Evolutionary conservation across 208 protist species (phyloP), one percentile per base, ranked within the genome.

Genomic region (Porcisia hertigi): DNA sequence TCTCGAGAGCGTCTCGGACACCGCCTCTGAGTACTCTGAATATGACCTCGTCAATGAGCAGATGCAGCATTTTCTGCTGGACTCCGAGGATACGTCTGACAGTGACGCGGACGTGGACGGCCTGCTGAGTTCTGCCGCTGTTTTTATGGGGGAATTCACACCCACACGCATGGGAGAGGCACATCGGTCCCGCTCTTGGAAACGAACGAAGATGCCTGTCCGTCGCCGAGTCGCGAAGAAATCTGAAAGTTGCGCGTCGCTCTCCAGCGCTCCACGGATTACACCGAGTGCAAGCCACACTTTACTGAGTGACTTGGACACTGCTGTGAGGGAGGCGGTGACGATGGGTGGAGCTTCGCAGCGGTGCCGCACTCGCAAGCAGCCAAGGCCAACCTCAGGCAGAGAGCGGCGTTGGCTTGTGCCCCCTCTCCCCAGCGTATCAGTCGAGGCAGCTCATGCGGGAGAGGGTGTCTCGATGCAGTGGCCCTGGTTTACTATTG

Each of bases 11-110:
- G 7, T 49, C 54, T 81, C 77, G 11, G 79, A 77, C 55, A 85
- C 66, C 59, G 84, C 84, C 57, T 94, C 89, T 16, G 86, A 89
- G 43, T 86, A 86, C 67, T 93, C 88, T 30, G 88, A 92, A 45
- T 90, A 84, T 81, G 86, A 94, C 57, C 75, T 92, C 18, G 71
- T 93, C 14, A 94, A 94, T 53, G 90, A 93, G 58, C 77, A 79
- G 39, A 94, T 96, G 79, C 86, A 96, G 72, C 82, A 89, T 16
- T 86, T 87, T 45, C 59, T 96, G 30, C 69, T 96, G 3, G 86
- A 85, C 53, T 87, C 81, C 30, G 69, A 76, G 23, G 77, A 90
- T 59, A 81, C 82, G 7, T 75, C 64, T 6, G 78, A 78, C 7
- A 82, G 74, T 3, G 76, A 79, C 45, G 72, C 69, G n/a, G 66